Percentiles rank a stretch among this genome's conserved stretches.
Evolutionary conservation across 2,329 filamentous ascomycete genomes (phyloP).

Genomic region (Fusarium pseudograminearum): DNA sequence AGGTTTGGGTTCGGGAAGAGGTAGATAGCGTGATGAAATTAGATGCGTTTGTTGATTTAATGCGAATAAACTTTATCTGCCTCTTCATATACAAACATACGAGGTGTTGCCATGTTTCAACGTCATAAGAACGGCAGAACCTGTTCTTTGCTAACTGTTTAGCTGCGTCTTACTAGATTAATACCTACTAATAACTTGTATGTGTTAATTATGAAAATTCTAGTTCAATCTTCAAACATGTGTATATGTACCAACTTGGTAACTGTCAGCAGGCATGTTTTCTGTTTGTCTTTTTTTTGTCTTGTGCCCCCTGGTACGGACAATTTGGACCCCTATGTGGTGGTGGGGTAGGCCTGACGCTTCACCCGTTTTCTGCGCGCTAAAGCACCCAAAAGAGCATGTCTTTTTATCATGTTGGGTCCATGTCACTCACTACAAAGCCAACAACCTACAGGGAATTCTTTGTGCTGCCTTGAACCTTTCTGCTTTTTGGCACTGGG

Average conservation of each 20-base stretch:
- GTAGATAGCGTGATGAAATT: conserved; percentile 17
- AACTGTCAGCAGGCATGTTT: too few species aligned
- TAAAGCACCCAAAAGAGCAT: conserved; percentile 18
- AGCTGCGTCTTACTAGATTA: not conserved
- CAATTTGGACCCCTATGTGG: conserved; percentile 37
- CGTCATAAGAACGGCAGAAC: not conserved
- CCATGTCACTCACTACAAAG: conserved; percentile 17
- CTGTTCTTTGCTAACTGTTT: not conserved
- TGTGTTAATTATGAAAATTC: not conserved
- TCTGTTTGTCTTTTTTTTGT: not conserved
- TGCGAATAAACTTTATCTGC: conserved; percentile 3
- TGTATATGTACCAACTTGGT: too few species aligned
- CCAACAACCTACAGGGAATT: not conserved
- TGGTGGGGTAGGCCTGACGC: conserved; percentile 30
- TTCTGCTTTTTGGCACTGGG: not conserved
- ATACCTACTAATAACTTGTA: not conserved
- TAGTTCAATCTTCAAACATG: not conserved
- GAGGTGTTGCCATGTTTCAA: not conserved
- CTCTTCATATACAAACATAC: not conserved
- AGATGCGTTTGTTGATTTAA: not conserved
- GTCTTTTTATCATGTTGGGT: not conserved
- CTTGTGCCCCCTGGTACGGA: not conserved
- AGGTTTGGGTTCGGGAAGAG: conserved; percentile 11
- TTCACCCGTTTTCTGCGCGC: conserved; percentile 36
- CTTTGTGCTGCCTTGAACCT: not conserved